Evolutionary conservation across 2,329 filamentous ascomycete species (phyloP).

Genomic region (Fusarium camptoceras): DNA sequence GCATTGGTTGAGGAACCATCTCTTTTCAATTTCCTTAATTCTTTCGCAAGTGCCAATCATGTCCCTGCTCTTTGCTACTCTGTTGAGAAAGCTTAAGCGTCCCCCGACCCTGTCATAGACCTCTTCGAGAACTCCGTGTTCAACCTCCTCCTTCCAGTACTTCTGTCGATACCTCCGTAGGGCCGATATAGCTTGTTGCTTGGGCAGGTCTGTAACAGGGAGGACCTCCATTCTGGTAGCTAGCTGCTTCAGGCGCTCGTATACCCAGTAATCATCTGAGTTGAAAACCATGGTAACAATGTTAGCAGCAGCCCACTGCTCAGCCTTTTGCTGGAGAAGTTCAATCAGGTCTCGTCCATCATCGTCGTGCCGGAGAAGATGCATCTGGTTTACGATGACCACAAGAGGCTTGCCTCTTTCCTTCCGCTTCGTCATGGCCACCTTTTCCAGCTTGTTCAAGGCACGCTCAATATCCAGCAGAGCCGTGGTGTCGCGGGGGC

Average conservation of each 20-base stretch:
- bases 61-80: slow-evolving; percentile 86
- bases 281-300: slow-evolving; percentile 95
- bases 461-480: slow-evolving; percentile 95
- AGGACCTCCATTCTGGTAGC: slow-evolving; percentile 96
- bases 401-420: slow-evolving; percentile 77
- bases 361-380: slow-evolving; percentile 90
- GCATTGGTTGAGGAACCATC: slow-evolving; percentile 82
- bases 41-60: slow-evolving; percentile 84
- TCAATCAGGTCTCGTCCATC: slow-evolving; percentile 94
- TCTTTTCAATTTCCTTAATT: slow-evolving; percentile 76
- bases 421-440: slow-evolving; percentile 78
- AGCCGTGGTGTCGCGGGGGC: slow-evolving; percentile 90
- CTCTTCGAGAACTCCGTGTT: slow-evolving; percentile 70
- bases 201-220: slow-evolving; percentile 84
- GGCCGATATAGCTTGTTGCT: slow-evolving; percentile 79
- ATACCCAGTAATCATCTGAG: slow-evolving; percentile 98
- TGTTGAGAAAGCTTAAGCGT: slow-evolving; percentile 86
- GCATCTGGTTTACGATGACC: slow-evolving; percentile 94
- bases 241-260: slow-evolving; percentile 91
- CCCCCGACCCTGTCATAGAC: slow-evolving; percentile 91
- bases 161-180: slow-evolving; percentile 82
- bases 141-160: slow-evolving; percentile 75
- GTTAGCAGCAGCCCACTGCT: slow-evolving; percentile 94
- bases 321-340: slow-evolving; percentile 92
- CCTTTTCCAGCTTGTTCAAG: slow-evolving; percentile 97